Evolutionary conservation across 2,329 filamentous ascomycete species (phyloP).

Genomic region (Colletotrichum nymphaeae): DNA sequence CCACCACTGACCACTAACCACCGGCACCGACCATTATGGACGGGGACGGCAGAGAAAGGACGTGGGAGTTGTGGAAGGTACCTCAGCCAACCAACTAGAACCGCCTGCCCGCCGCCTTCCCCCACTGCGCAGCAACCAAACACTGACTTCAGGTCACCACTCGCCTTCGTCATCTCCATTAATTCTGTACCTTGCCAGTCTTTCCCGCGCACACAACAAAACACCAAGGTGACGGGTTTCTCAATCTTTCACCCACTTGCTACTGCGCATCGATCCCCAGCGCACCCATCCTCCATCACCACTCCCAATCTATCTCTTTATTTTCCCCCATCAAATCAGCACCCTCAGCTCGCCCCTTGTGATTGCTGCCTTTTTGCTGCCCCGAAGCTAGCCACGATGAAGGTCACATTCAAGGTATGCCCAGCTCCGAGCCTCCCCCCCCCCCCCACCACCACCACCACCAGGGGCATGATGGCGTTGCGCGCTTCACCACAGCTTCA

Average conservation of each 20-base stretch:
- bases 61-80: neutral
- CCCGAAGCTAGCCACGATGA: constrained; percentile 65
- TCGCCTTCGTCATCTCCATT: constrained; percentile 36
- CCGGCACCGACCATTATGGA: neutral
- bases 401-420: constrained; percentile 74
- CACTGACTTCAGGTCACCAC: constrained; percentile 37
- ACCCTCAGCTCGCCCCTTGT: neutral
- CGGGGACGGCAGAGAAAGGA: neutral
- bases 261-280: constrained; percentile 15
- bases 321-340: neutral
- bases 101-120: constrained; percentile 15
- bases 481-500: neutral
- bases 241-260: constrained; percentile 25
- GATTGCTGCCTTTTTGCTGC: constrained; percentile 44
- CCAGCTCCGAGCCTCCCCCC: constrained; percentile 24
- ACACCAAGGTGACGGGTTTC: constrained; percentile 26
- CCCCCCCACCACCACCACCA: neutral
- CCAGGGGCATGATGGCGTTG: neutral
- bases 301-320: neutral
- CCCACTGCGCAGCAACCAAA: constrained; percentile 33
- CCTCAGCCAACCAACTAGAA: constrained; percentile 33
- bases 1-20: neutral
- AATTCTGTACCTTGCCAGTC: constrained; percentile 30
- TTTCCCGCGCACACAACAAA: constrained; percentile 34
- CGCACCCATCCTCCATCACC: constrained; percentile 1